Base-by-base conservation (phyloP, 768 basidiomycete genomes). In the Mycena leptocephala region DNA sequence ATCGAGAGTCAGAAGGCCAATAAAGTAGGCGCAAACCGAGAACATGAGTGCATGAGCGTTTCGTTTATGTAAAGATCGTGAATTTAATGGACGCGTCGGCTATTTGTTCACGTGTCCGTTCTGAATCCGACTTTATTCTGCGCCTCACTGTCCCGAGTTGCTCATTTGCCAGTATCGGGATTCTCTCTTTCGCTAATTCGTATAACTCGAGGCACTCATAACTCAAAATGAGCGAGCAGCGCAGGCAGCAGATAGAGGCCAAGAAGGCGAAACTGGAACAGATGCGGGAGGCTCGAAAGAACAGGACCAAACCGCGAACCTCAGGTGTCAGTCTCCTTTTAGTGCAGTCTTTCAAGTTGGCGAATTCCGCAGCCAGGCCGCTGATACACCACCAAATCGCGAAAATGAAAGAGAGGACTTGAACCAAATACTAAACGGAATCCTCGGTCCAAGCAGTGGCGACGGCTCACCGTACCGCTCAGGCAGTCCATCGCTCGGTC, bases 231-330 rank as follows among this genome's bases (percentile, higher is more conserved):
- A 93, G 94, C 68, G 92, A 93, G 79, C 90, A 90, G 85, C 90
- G 96, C 62, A 87, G 95, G 81, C 93, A 93, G 81, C 97, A 98
- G 86, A 95, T 99, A 74, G 96, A 97, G 84, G 95, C 94, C 30
- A 99, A 99, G 86, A 88, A 94, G 76, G 92, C 93, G 14, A 97
- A 96, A 84, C 93, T 99, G 39, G 95, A 93, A 63, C 96, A 96
- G 77, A 89, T 98, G 43, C 89, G 95, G 69, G 91, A 94, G 83
- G 94, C 94, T 7, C 90, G 96, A 56, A 93, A 92, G 41, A 92
- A 95, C 76, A 87, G 94, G 79, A 90, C 93, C 80, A 91, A 91
- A 46, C 83, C 85, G 72, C 84, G 85, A 70, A 79, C 81, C 35
- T 79, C 87, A 70, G 88, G 88, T 73, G 89, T 87, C 72, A 74